Conservation (phyloP, 2,329 filamentous ascomycete species). For the Pseudophaeomoniella oleicola region DNA sequence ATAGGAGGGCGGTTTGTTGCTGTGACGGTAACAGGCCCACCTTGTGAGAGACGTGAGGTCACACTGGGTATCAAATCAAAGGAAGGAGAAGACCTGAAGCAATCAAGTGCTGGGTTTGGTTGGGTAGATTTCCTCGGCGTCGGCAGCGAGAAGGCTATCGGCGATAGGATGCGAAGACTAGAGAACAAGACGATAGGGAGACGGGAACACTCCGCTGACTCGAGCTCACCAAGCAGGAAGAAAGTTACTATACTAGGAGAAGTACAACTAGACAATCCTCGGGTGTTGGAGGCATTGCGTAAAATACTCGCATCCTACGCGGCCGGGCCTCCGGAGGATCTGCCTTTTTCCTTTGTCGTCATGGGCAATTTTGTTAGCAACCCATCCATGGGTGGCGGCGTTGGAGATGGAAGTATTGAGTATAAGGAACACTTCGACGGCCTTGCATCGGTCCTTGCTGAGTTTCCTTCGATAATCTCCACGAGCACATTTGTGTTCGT, state of each 20-base stretch:
- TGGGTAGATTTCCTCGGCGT: conserved; percentile 95
- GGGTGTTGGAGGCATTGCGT: conserved; percentile 64
- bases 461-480: conserved; percentile 69
- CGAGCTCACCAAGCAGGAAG: conserved; percentile 14
- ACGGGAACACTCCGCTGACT: conserved; percentile 15
- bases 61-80: conserved; percentile 51
- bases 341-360: conserved; percentile 67
- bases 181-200: conserved; percentile 51
- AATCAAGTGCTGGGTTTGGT: conserved; percentile 66
- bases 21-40: conserved; percentile 82
- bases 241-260: conserved; percentile 69
- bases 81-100: conserved; percentile 32
- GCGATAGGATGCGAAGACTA: conserved; percentile 67
- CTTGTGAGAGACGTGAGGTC: conserved; percentile 67
- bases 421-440: conserved; percentile 95
- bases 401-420: conserved; percentile 70
- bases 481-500: conserved; percentile 80
- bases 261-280: conserved; percentile 70
- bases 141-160: conserved; percentile 74
- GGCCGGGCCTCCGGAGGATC: conserved; percentile 44
- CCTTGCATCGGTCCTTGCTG: conserved; percentile 64
- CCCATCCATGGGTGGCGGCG: conserved; percentile 47
- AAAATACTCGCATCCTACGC: conserved; percentile 67
- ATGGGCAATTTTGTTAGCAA: conserved; percentile 66
- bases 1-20: conserved; percentile 87